Conservation (phyloP, 2,329 filamentous ascomycete species). For the Thyridium curvatum region DNA sequence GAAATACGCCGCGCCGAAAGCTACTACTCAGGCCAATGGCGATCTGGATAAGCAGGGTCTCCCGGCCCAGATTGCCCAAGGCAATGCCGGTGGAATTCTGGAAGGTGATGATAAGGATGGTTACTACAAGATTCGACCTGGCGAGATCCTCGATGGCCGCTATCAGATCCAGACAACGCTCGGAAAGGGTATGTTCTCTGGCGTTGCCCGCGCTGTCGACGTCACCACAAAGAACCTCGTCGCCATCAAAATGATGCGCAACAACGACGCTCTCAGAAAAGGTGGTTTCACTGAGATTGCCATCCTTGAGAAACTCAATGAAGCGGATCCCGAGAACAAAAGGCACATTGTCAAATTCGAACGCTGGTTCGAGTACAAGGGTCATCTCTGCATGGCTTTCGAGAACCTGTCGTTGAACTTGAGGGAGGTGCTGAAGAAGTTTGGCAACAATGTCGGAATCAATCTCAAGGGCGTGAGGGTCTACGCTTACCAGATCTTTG, state of each 20-base stretch:
- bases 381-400: constrained; percentile 93
- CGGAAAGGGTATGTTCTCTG: constrained; percentile 93
- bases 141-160: constrained; percentile 81
- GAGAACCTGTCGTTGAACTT: constrained; percentile 92
- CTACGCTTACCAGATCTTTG: constrained; percentile 92
- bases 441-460: constrained; percentile 89
- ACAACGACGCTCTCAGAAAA: constrained; percentile 88
- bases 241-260: constrained; percentile 95
- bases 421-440: constrained; percentile 90
- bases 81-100: constrained; percentile 66
- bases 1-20: constrained; percentile 52
- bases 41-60: constrained; percentile 21
- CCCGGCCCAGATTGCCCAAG: constrained; percentile 38
- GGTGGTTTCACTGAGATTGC: constrained; percentile 92
- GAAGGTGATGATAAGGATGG: constrained; percentile 93
- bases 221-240: constrained; percentile 69
- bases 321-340: constrained; percentile 79
- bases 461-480: constrained; percentile 80
- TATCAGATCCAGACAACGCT: constrained; percentile 86
- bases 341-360: constrained; percentile 89
- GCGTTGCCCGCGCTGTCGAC: constrained; percentile 85
- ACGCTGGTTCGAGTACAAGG: constrained; percentile 86
- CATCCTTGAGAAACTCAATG: constrained; percentile 81
- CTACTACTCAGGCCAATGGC: constrained; percentile 22
- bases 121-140: constrained; percentile 91